Evolutionary conservation across 2,329 filamentous ascomycete genomes (phyloP), one percentile per base, ranked within the genome.

Genomic region (Penicillium vulpinum): DNA sequence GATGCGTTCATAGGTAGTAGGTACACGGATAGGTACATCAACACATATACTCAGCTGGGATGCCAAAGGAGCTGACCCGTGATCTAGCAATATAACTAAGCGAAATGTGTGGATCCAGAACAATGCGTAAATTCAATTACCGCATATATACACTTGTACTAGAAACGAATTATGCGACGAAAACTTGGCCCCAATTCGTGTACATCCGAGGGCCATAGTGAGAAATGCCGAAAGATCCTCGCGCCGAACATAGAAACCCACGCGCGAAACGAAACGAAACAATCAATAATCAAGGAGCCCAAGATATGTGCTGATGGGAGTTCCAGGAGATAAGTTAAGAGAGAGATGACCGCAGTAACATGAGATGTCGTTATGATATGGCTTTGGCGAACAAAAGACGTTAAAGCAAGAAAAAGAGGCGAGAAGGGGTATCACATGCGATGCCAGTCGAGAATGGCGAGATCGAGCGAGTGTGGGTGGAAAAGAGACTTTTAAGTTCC

Each of bases 401-500:
- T 41, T 24, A 43, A 59, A 49, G 29, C 6, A 38, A 45, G 16
- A 56, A 52, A 54, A 49, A 45, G 56, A 58, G 36, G 33, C 39
- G 54, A 46, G 31, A 51, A 47, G 66, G 70, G 69, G 70, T 71
- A 72, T 72, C 69, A 71, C 62, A 70, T 67, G 68, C 67, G 66
- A 65, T 61, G 55, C 60, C 58, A 54, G 58, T 57, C 58, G 56
- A 58, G 44, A 53, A 51, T 56, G 41, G 54, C 59, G 57, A 66
- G 57, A 62, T 63, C 63, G 57, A 65, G 54, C 60, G 60, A 62
- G 51, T 45, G 57, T 62, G 54, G 51, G 35, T 35, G 22, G 52
- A 48, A 44, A 49, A 33, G n/a, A 41, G 18, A 33, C 40, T 40
- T 56, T 54, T 47, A 33, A 7, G 13, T 45, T 40, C 59, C 40